Percentiles rank a stretch among this genome's conserved stretches.
phyloP scores from a whole-genome alignment of 2,329 filamentous ascomycete genomes.

The Arthrinium phaeospermum region DNA sequence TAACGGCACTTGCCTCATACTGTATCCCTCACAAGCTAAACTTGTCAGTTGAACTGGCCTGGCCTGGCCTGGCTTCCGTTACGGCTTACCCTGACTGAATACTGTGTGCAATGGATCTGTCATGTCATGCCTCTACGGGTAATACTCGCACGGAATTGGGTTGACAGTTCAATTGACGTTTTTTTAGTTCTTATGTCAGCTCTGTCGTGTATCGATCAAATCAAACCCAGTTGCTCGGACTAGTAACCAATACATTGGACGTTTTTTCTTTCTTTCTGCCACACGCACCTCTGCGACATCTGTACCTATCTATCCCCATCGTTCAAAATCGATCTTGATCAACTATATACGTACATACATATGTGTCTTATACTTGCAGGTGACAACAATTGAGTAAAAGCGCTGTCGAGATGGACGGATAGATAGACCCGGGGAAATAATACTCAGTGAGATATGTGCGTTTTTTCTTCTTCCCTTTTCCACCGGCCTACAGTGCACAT shows the following conservation, averaged over 20 bases:
- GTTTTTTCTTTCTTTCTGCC: not conserved
- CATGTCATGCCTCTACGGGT: not conserved
- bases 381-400: not conserved
- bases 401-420: not conserved
- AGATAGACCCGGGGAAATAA: not conserved
- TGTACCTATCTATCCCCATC: not conserved
- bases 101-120: not conserved
- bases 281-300: conserved; percentile 13
- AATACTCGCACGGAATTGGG: not conserved
- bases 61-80: too few relatives aligned
- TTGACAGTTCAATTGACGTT: conserved; percentile 8
- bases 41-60: not conserved
- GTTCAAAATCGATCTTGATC: not conserved
- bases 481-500: not conserved
- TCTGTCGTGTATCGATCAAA: conserved; percentile 9
- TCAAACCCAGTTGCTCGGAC: conserved; percentile 7
- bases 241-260: conserved; percentile 5
- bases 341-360: not conserved
- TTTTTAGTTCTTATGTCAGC: conserved; percentile 16
- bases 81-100: not conserved
- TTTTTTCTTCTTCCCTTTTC: not conserved
- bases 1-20: conserved; percentile 1
- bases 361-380: conserved; percentile 7
- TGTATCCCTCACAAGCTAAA: not conserved
- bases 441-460: not conserved